A percentile compares a stretch with the other conserved stretches of the same genome.
phyloP scores from a whole-genome alignment of 345 rosid genomes.

The Melaleuca alternifolia region DNA sequence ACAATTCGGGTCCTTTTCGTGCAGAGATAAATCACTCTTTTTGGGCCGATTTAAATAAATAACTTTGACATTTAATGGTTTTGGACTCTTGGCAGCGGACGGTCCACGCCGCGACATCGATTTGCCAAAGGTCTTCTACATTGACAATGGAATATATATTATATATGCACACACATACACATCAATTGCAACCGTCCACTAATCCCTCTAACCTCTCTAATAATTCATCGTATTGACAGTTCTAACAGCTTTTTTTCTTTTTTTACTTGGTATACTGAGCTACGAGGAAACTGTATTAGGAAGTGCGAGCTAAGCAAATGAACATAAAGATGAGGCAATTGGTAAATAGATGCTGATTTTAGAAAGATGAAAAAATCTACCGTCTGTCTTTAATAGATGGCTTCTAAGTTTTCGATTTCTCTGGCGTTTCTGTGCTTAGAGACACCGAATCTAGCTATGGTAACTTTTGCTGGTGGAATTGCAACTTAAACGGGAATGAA shows the following conservation, averaged over 20 bases:
- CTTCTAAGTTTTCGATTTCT: neutral
- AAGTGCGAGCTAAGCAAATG: neutral
- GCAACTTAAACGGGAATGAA: constrained; percentile 33
- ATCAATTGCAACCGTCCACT: neutral
- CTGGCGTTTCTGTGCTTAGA: neutral
- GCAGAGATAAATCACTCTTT: neutral
- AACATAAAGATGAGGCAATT: neutral
- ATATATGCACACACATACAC: neutral
- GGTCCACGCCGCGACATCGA: neutral
- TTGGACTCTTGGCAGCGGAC: neutral
- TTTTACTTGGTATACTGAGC: neutral
- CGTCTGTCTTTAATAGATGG: neutral
- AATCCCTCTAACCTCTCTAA: neutral
- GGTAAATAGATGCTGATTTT: neutral
- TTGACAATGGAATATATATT: neutral
- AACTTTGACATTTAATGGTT: neutral
- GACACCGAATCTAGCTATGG: neutral
- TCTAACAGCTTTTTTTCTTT: neutral
- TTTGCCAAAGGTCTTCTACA: neutral
- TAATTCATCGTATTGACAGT: neutral
- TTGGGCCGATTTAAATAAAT: neutral
- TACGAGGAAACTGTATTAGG: neutral
- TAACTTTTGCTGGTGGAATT: constrained; percentile 11
- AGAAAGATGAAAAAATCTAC: neutral
- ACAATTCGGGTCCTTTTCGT: neutral